phyloP scores from a whole-genome alignment of 331 rosid species.

The Prunus yedoensis region DNA sequence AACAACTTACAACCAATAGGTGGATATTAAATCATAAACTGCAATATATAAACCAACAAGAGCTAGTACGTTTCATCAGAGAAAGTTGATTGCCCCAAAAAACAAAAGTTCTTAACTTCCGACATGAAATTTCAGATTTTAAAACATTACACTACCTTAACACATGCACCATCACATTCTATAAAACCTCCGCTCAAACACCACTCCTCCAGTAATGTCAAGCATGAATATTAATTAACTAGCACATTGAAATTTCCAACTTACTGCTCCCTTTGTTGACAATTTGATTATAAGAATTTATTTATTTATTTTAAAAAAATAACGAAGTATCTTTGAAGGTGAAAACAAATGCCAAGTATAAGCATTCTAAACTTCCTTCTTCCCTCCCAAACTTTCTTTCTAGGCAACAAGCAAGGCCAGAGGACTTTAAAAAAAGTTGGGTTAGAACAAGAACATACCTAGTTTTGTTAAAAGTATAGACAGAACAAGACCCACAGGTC shows the following conservation, averaged over 20 bases:
- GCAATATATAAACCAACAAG: background rate
- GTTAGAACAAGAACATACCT: conserved; percentile 40
- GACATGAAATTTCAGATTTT: background rate
- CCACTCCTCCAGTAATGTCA: background rate
- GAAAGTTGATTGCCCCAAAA: background rate
- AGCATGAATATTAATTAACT: background rate
- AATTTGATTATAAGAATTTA: background rate
- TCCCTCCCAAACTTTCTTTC: background rate
- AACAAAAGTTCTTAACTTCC: background rate
- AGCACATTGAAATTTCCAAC: background rate
- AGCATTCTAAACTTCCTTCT: conserved; percentile 3
- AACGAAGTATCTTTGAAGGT: conserved; percentile 1
- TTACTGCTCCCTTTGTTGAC: background rate
- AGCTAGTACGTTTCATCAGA: background rate
- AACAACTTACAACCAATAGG: background rate
- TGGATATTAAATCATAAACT: background rate
- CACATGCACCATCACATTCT: conserved; percentile 8
- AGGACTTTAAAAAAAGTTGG: background rate
- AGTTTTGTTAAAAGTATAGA: too few relatives aligned
- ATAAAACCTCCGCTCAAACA: conserved; percentile 2
- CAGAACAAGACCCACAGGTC: too few relatives aligned
- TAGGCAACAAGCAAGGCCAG: conserved; percentile 14
- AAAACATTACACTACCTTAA: background rate
- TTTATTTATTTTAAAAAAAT: background rate
- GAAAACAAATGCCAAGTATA: background rate